Conservation (phyloP, 208 protist species). For the Leishmania gerbilli region DNA sequence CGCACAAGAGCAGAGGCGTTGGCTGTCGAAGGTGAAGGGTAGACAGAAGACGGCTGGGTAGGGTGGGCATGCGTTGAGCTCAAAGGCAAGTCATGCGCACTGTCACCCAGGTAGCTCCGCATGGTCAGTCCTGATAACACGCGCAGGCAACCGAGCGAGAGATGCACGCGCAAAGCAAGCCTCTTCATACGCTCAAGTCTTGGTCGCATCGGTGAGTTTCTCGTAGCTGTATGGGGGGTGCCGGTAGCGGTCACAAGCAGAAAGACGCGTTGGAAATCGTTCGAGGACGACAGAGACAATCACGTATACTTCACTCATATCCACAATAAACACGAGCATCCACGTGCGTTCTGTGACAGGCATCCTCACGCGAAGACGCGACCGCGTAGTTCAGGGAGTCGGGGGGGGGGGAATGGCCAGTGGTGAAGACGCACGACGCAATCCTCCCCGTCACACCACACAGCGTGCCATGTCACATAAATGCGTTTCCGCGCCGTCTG, state of each 20-base stretch:
- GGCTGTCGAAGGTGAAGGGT: neutral
- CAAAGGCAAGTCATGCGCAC: neutral
- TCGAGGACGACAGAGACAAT: neutral
- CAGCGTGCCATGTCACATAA: neutral
- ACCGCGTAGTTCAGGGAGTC: neutral
- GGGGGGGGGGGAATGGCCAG: no score
- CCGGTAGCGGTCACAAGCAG: neutral
- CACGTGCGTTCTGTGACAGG: neutral
- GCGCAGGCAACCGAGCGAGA: neutral
- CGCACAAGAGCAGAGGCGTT: neutral
- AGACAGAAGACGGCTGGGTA: neutral
- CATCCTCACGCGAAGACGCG: neutral
- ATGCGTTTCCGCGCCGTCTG: neutral
- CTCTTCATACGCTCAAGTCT: neutral
- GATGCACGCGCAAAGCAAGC: neutral
- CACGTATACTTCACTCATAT: no score
- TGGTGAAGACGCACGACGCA: neutral
- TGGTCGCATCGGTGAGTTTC: neutral
- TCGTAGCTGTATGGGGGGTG: neutral
- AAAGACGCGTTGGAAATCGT: neutral
- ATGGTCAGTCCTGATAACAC: neutral
- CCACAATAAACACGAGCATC: no score
- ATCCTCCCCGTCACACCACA: neutral
- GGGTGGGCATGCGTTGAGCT: neutral
- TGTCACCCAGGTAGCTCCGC: neutral